Percentiles rank a stretch among this genome's conserved stretches.
Evolutionary conservation across 116 monocot genomes (phyloP).

Genomic region (Dioscorea cayenensis): DNA sequence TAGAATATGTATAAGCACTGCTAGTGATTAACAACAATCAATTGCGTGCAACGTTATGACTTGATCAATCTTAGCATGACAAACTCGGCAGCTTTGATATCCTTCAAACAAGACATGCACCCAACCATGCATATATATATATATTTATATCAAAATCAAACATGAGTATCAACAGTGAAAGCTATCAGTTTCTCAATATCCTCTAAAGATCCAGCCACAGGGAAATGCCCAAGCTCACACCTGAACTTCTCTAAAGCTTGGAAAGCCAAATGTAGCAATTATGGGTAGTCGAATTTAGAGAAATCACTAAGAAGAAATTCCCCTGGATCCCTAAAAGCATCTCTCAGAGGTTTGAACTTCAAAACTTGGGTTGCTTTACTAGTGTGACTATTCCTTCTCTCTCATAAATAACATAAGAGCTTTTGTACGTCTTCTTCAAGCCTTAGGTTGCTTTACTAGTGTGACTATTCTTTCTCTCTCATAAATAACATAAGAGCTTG

Average conservation of each 20-base stretch:
- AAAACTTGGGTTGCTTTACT: conserved; percentile 45
- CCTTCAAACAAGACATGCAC: too few relatives aligned
- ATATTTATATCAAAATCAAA: too few relatives aligned
- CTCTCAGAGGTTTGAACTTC: conserved; percentile 35
- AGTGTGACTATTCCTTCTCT: conserved; percentile 47
- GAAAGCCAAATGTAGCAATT: conserved; percentile 37
- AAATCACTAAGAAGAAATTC: conserved; percentile 50
- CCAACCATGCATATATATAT: too few relatives aligned
- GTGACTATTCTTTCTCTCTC: too few relatives aligned
- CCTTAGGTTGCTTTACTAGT: too few relatives aligned
- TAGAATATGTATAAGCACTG: too few relatives aligned
- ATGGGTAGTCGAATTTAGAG: conserved; percentile 47
- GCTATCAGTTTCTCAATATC: conserved; percentile 25
- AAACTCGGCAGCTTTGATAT: too few relatives aligned
- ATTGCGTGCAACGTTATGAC: too few relatives aligned
- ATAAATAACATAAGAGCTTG: too few relatives aligned
- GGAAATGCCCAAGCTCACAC: conserved; percentile 26
- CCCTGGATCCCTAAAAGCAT: conserved; percentile 43
- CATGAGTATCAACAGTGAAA: conserved; percentile 10
- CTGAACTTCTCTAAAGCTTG: conserved; percentile 46
- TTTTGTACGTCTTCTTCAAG: conserved; percentile 43
- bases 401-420: conserved; percentile 24
- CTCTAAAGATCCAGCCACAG: conserved; percentile 34
- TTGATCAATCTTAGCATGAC: too few relatives aligned
- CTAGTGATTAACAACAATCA: too few relatives aligned